A percentile compares a stretch with the other conserved stretches of the same genome.
These are phyloP conservation scores for Neoboletus magnificus DNA, from an alignment of 768 basidiomycete species.

Conservation along the genomic window DNA sequence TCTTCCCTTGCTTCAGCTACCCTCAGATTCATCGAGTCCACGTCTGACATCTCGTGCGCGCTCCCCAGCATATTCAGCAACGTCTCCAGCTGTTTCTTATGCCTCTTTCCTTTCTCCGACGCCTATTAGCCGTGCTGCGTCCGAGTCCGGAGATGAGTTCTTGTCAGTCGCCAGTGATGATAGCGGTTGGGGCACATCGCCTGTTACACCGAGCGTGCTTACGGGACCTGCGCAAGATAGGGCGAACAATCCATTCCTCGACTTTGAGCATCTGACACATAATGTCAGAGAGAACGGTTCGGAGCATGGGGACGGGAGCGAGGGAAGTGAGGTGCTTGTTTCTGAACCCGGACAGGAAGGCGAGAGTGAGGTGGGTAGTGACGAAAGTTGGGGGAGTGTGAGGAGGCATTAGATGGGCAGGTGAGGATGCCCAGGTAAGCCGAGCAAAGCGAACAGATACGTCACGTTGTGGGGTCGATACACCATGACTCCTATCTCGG, in stretches of 20 bases:
- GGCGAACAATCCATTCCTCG: slow-evolving; percentile 22
- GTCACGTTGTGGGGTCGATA: not conserved
- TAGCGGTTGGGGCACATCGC: slow-evolving; percentile 12
- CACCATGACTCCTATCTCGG: not conserved
- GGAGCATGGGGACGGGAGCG: slow-evolving; percentile 10
- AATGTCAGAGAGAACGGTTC: not conserved
- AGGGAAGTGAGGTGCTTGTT: slow-evolving; percentile 20
- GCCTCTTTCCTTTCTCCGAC: slow-evolving; percentile 27
- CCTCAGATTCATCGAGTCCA: not conserved
- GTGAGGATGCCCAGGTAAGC: not conserved
- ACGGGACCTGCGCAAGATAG: slow-evolving; percentile 3
- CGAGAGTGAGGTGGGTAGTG: slow-evolving; percentile 21
- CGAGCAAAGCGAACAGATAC: not conserved
- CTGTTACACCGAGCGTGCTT: not conserved
- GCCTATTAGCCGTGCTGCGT: slow-evolving; percentile 12
- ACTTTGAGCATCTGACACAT: slow-evolving; percentile 16
- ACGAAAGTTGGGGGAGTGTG: slow-evolving; percentile 27
- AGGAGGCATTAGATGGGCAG: slow-evolving; percentile 9
- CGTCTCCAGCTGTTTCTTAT: slow-evolving; percentile 20
- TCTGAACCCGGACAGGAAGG: slow-evolving; percentile 9
- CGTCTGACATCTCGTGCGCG: slow-evolving; percentile 1
- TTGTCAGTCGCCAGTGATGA: slow-evolving; percentile 21
- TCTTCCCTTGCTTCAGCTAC: slow-evolving; percentile 15
- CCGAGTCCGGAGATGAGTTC: slow-evolving; percentile 27
- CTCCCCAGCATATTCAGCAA: not conserved